Percentiles rank a stretch among this genome's conserved stretches.
Evolutionary conservation across 495 filamentous ascomycete species (phyloP).

Genomic region (Durotheca rogersii): DNA sequence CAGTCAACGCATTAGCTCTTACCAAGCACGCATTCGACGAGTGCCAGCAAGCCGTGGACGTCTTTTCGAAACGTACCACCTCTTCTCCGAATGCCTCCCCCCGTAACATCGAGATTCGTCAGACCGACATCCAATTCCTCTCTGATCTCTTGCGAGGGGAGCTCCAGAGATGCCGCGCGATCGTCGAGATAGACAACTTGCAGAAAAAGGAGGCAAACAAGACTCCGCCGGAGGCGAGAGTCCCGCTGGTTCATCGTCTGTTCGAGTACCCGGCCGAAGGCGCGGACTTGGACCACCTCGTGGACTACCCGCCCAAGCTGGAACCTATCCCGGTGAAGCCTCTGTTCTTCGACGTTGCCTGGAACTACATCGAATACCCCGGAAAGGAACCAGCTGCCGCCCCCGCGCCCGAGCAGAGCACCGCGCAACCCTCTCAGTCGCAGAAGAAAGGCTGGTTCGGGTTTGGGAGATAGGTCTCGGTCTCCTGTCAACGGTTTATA

Average conservation of each 20-base stretch:
- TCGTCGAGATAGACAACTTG: slow-evolving; percentile 75
- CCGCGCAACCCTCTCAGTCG: slow-evolving; percentile 47
- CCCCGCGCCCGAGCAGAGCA: slow-evolving; percentile 35
- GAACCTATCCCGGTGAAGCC: slow-evolving; percentile 90
- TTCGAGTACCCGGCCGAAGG: slow-evolving; percentile 67
- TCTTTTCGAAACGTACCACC: slow-evolving; percentile 28
- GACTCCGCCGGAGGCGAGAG: slow-evolving; percentile 30
- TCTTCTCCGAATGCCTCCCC: slow-evolving; percentile 35
- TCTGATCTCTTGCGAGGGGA: slow-evolving; percentile 62
- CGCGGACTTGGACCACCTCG: slow-evolving; percentile 75
- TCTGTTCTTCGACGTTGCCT: slow-evolving; percentile 92
- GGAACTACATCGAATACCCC: slow-evolving; percentile 97
- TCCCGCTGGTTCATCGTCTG: slow-evolving; percentile 67
- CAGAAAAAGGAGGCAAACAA: slow-evolving; percentile 39
- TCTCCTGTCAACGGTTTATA: neutral
- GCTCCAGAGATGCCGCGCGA: slow-evolving; percentile 73
- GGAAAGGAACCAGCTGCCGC: slow-evolving; percentile 48
- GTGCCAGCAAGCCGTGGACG: slow-evolving; percentile 41
- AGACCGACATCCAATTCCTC: slow-evolving; percentile 56
- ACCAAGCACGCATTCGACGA: slow-evolving; percentile 67
- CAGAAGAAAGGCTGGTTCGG: slow-evolving; percentile 85
- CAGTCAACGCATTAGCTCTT: slow-evolving; percentile 83
- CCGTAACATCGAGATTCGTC: slow-evolving; percentile 60
- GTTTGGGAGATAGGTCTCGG: slow-evolving; percentile 67
- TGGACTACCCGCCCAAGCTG: slow-evolving; percentile 80